A percentile compares a stretch with the other conserved stretches of the same genome.
phyloP scores from a whole-genome alignment of 768 basidiomycete species.

The Butyriboletus loyo region DNA sequence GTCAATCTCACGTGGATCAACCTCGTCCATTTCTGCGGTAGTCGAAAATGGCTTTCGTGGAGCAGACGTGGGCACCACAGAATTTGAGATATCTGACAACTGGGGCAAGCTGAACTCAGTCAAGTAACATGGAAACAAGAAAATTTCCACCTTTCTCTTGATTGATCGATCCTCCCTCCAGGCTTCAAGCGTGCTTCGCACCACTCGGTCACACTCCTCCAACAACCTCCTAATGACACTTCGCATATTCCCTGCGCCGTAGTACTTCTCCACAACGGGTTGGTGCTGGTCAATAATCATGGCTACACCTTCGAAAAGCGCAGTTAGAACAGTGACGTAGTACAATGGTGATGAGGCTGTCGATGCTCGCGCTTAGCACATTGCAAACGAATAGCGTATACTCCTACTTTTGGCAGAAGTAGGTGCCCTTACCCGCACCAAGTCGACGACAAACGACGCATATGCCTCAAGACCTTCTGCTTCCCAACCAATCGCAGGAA shows the following conservation, averaged over 20 bases:
- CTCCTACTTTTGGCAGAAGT: constrained; percentile 76
- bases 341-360: constrained; percentile 90
- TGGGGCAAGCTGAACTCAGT: constrained; percentile 19
- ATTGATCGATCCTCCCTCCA: constrained; percentile 93
- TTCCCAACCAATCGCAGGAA: constrained; percentile 95
- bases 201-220: constrained; percentile 84
- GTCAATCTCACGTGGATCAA: constrained; percentile 91
- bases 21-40: constrained; percentile 45
- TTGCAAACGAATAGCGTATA: constrained; percentile 4
- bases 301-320: constrained; percentile 92
- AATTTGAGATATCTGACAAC: constrained; percentile 49
- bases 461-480: constrained; percentile 88
- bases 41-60: constrained; percentile 33
- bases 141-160: constrained; percentile 62
- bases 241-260: constrained; percentile 85
- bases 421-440: constrained; percentile 77
- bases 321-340: constrained; percentile 85
- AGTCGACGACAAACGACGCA: constrained; percentile 87
- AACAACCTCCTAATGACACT: constrained; percentile 72
- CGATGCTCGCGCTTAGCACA: constrained; percentile 4
- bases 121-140: not conserved
- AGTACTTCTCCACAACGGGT: constrained; percentile 97
- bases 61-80: constrained; percentile 32
- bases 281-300: constrained; percentile 98
- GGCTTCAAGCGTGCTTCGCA: constrained; percentile 65